Percentiles rank a stretch among this genome's conserved stretches.
phyloP scores from a whole-genome alignment of 2,329 filamentous ascomycete species.

The Periglandula ipomoeae region DNA sequence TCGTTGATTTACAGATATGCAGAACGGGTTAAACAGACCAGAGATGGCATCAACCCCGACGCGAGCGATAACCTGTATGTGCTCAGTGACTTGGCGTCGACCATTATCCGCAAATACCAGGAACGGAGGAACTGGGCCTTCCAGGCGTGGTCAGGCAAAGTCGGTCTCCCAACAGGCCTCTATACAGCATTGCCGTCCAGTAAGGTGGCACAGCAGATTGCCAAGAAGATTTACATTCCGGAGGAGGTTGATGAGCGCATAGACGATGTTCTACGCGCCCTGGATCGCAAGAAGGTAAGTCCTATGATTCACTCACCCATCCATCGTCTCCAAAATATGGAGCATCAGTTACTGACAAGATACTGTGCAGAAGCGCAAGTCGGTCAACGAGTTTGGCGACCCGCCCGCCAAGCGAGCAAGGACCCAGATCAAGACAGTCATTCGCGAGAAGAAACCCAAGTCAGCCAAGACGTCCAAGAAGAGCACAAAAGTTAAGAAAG shows the following conservation, averaged over 20 bases:
- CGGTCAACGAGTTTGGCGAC: conserved; percentile 38
- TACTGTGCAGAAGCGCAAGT: conserved; percentile 46
- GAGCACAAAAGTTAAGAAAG: conserved; percentile 14
- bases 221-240: conserved; percentile 75
- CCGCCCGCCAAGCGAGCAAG: conserved; percentile 30
- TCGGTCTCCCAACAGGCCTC: conserved; percentile 69
- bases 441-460: conserved; percentile 30
- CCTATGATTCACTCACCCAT: not conserved
- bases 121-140: conserved; percentile 80
- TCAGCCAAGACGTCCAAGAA: conserved; percentile 24
- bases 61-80: conserved; percentile 72
- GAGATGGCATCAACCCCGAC: conserved; percentile 62
- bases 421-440: conserved; percentile 27
- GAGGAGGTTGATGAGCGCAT: conserved; percentile 67
- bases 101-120: conserved; percentile 75
- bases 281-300: conserved; percentile 64
- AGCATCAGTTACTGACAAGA: conserved; percentile 16
- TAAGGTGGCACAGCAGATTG: conserved; percentile 72
- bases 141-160: conserved; percentile 72
- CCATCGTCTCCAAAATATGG: not conserved
- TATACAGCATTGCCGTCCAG: conserved; percentile 70
- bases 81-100: conserved; percentile 77
- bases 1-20: conserved; percentile 85
- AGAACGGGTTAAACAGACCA: conserved; percentile 83
- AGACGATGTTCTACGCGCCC: conserved; percentile 53